Conservation (phyloP, 495 filamentous ascomycete species). For the Tuber melanosporum region DNA sequence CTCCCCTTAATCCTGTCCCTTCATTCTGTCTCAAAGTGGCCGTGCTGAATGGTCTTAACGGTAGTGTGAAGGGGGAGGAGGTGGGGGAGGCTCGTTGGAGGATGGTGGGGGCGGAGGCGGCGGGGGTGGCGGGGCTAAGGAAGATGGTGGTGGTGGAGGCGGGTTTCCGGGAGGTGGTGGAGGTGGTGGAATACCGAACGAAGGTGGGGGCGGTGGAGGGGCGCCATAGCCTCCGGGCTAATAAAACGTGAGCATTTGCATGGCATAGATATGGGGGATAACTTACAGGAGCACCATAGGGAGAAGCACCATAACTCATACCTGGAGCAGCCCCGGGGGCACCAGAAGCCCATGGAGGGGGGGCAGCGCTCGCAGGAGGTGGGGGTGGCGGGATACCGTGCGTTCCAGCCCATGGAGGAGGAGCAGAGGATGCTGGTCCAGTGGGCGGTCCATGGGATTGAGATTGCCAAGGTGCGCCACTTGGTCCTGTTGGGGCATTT, state of each 20-base stretch:
- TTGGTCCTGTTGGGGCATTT: conserved; percentile 38
- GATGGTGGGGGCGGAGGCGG: conserved; percentile 38
- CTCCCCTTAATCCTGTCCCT: not conserved
- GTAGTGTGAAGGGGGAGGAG: conserved; percentile 31
- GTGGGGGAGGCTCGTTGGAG: conserved; percentile 38
- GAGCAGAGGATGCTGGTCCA: conserved; percentile 27
- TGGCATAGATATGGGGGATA: not conserved
- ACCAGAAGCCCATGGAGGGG: conserved; percentile 38
- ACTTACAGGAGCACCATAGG: conserved; percentile 40
- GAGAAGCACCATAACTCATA: conserved; percentile 37
- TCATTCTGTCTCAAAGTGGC: not conserved
- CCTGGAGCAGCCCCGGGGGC: conserved; percentile 40
- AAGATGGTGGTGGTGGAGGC: conserved; percentile 34
- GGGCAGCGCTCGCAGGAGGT: conserved; percentile 18
- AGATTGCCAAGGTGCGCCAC: conserved; percentile 46
- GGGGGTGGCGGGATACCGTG: conserved; percentile 36
- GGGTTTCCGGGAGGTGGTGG: conserved; percentile 34
- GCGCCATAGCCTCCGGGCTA: conserved; percentile 40
- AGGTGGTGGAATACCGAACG: conserved; percentile 32
- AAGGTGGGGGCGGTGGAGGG: conserved; percentile 36
- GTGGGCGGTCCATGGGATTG: conserved; percentile 37
- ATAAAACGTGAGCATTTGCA: conserved; percentile 13
- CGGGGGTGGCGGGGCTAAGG: conserved; percentile 29
- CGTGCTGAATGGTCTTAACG: not conserved
- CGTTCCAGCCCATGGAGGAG: conserved; percentile 32